phyloP scores from a whole-genome alignment of 495 filamentous ascomycete species.

The Talaromyces wortmannii region DNA sequence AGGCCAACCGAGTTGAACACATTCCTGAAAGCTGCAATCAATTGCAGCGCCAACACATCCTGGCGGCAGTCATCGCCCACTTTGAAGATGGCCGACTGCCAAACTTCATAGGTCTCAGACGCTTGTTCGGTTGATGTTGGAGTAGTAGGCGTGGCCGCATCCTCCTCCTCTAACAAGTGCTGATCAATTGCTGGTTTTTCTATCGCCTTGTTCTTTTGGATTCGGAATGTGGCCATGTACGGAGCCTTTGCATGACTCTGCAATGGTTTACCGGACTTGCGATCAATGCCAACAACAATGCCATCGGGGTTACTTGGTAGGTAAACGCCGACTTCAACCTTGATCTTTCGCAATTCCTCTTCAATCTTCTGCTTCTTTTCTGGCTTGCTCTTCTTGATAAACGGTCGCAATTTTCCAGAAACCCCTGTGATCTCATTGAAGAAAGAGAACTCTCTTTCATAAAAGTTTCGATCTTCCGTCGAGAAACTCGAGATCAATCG shows the following conservation, averaged over 20 bases:
- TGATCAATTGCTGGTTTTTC: conserved; percentile 8
- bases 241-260: conserved; percentile 98
- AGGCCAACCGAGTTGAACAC: conserved; percentile 93
- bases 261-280: conserved; percentile 92
- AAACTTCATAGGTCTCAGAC: conserved; percentile 70
- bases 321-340: conserved; percentile 94
- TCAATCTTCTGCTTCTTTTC: conserved; percentile 99
- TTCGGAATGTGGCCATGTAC: conserved; percentile 97
- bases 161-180: conserved; percentile 4
- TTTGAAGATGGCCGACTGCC: conserved; percentile 99
- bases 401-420: conserved; percentile 90
- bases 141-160: background rate
- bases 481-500: conserved; percentile 80
- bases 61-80: conserved; percentile 98
- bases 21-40: conserved; percentile 94
- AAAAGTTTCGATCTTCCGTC: conserved; percentile 70
- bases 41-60: conserved; percentile 92
- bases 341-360: conserved; percentile 93
- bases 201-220: conserved; percentile 66
- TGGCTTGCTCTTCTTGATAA: conserved; percentile 84
- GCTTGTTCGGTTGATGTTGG: conserved; percentile 16
- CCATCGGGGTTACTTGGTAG: conserved; percentile 96
- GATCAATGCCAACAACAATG: conserved; percentile 93
- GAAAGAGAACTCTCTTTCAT: conserved; percentile 92
- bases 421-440: conserved; percentile 95